Conservation (phyloP, 2,329 filamentous ascomycete species). For the Clonostachys solani region DNA sequence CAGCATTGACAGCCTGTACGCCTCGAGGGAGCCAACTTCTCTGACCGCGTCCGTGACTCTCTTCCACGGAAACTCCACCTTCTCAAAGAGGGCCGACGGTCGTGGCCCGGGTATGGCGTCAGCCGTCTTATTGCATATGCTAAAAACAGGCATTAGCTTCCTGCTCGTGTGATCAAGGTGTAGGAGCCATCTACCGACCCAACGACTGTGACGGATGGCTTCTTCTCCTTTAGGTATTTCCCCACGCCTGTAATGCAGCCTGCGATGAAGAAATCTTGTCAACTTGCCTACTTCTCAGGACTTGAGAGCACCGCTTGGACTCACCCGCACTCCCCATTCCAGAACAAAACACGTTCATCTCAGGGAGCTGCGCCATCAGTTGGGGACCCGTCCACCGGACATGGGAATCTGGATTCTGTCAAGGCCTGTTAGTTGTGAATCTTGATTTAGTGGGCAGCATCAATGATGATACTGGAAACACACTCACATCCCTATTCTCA, state of each 20-base stretch:
- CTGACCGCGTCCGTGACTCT: conserved; percentile 49
- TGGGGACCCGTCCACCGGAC: conserved; percentile 55
- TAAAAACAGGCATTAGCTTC: not conserved
- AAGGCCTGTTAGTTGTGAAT: not conserved
- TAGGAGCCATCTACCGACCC: not conserved
- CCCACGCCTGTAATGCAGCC: not conserved
- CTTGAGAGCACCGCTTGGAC: not conserved
- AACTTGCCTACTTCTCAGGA: no score
- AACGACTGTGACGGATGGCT: conserved; percentile 17
- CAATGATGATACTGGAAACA: not conserved
- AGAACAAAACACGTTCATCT: conserved; percentile 50
- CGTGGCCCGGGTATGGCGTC: conserved; percentile 17
- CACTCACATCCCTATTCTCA: conserved; percentile 7
- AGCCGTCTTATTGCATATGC: not conserved
- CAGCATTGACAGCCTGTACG: conserved; percentile 46
- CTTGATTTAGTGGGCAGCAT: no score
- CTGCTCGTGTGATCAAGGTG: not conserved
- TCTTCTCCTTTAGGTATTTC: conserved; percentile 4
- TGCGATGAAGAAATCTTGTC: not conserved
- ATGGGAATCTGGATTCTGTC: conserved; percentile 48
- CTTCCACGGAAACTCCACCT: conserved; percentile 50
- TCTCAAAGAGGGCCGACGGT: not conserved
- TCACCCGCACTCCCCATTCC: conserved; percentile 52
- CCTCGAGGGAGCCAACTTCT: conserved; percentile 48
- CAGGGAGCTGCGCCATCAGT: conserved; percentile 48